A percentile compares a stretch with the other conserved stretches of the same genome.
These are phyloP conservation scores for Plectosphaerella cucumerina DNA, from an alignment of 2,329 filamentous ascomycete species.

Conservation along the genomic window DNA sequence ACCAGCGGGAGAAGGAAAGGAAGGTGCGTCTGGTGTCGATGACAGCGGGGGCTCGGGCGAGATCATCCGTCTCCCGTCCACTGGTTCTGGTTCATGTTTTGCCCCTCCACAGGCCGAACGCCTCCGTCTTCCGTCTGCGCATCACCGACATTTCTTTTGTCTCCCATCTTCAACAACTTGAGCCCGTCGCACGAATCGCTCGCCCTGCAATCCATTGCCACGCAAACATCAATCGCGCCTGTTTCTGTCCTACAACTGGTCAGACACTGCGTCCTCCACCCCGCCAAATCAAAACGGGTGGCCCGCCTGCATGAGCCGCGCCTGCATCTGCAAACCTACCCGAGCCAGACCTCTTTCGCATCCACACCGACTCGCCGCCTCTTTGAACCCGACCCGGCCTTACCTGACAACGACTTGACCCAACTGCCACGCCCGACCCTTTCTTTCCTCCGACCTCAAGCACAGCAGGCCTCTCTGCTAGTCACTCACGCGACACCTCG, in stretches of 20 bases:
- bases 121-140: background rate
- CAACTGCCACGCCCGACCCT: background rate
- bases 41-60: too few species aligned
- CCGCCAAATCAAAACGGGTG: background rate
- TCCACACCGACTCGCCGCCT: background rate
- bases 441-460: background rate
- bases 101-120: background rate
- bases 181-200: background rate
- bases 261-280: background rate
- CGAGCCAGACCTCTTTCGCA: background rate
- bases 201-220: background rate
- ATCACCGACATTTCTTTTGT: background rate
- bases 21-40: background rate
- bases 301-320: background rate
- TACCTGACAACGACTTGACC: background rate
- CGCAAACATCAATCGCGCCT: background rate
- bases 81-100: too few species aligned
- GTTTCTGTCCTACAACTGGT: background rate
- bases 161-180: background rate
- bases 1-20: background rate
- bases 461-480: background rate
- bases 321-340: slow-evolving; percentile 2
- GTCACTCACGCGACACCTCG: background rate
- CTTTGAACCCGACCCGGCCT: background rate
- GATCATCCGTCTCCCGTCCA: too few species aligned